Evolutionary conservation across 2,329 filamentous ascomycete genomes (phyloP).

Genomic region (Aspergillus flavus): DNA sequence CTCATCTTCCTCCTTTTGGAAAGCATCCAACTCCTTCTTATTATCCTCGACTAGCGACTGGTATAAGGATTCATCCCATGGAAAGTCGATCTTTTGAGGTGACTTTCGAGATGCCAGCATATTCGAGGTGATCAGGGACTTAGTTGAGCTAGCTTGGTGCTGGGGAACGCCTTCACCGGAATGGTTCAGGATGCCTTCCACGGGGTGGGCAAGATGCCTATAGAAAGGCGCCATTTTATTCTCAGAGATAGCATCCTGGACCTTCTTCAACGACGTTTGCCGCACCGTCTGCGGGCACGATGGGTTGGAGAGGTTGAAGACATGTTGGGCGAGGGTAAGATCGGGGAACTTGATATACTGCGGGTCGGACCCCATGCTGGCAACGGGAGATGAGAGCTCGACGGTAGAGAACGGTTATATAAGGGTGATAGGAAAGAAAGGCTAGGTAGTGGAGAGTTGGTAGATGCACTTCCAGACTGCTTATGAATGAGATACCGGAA

Average conservation of each 20-base stretch:
- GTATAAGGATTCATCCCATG: conserved; percentile 92
- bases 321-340: conserved; percentile 66
- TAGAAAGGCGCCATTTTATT: conserved; percentile 70
- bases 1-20: conserved; percentile 88
- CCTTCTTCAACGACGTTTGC: conserved; percentile 60
- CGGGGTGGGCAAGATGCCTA: conserved; percentile 65
- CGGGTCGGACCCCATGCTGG: conserved; percentile 63
- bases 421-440: conserved; percentile 10
- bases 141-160: conserved; percentile 49
- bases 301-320: conserved; percentile 68
- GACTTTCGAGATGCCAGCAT: conserved; percentile 74
- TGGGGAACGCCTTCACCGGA: conserved; percentile 65
- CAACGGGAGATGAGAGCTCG: conserved; percentile 23
- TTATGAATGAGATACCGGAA: conserved; percentile 14
- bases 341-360: conserved; percentile 67
- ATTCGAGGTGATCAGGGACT: conserved; percentile 64
- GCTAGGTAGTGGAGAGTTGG: conserved; percentile 18
- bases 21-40: conserved; percentile 72
- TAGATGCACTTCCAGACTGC: conserved; percentile 21
- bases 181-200: conserved; percentile 76
- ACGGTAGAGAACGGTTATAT: neutral
- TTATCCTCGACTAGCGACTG: conserved; percentile 75
- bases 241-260: conserved; percentile 66
- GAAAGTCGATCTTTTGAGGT: conserved; percentile 66
- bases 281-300: conserved; percentile 55